phyloP scores from a whole-genome alignment of 768 basidiomycete genomes.

The Tulasnella sp. region DNA sequence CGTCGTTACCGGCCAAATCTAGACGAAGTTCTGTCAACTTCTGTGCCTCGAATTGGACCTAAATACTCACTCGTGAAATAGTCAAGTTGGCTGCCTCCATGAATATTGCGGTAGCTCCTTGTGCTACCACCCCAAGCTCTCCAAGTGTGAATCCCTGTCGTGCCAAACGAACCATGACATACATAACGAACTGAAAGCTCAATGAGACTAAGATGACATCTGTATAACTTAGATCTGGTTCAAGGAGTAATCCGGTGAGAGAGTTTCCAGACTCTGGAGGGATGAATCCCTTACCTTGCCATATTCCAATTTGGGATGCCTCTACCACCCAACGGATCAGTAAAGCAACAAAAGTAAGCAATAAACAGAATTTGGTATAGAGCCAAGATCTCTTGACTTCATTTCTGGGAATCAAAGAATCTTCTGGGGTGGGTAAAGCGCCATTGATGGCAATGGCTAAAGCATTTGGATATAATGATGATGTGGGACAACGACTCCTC shows the following conservation, averaged over 20 bases:
- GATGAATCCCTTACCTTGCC: too few relatives aligned
- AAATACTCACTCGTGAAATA: constrained; percentile 51
- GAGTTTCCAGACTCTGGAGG: too few relatives aligned
- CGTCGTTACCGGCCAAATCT: constrained; percentile 72
- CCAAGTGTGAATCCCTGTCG: constrained; percentile 93
- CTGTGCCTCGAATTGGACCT: background rate
- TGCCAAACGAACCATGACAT: constrained; percentile 76
- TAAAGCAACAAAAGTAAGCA: too few relatives aligned
- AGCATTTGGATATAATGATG: too few relatives aligned
- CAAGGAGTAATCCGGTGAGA: too few relatives aligned
- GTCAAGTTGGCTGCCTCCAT: constrained; percentile 82
- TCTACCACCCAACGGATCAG: too few relatives aligned
- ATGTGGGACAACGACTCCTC: background rate
- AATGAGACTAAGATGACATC: constrained; percentile 60
- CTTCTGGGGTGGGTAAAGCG: too few relatives aligned
- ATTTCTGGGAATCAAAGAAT: constrained; percentile 25
- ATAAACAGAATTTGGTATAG: constrained; percentile 51
- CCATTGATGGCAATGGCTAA: too few relatives aligned
- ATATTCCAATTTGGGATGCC: too few relatives aligned
- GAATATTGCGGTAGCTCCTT: constrained; percentile 73
- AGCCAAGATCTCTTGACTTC: constrained; percentile 49
- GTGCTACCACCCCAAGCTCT: constrained; percentile 78
- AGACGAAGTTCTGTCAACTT: constrained; percentile 8
- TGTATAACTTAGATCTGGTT: constrained; percentile 51
- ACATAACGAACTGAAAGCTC: constrained; percentile 87